Percentiles rank a stretch among this genome's conserved stretches.
These are phyloP conservation scores for Cryptosporidium baileyi DNA, from an alignment of 169 alveolate genomes.

Conservation along the genomic window DNA sequence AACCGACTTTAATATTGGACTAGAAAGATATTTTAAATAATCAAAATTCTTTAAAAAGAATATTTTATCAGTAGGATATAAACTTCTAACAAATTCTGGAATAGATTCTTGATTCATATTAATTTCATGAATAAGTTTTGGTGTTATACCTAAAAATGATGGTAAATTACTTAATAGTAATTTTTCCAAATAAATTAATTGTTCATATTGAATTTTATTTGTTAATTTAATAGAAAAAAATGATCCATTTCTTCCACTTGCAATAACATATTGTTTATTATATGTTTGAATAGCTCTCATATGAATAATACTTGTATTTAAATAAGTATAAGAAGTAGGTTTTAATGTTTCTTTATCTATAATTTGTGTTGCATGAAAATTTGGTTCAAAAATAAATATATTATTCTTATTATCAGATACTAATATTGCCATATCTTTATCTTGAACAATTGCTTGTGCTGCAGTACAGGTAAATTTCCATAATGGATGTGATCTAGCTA, in stretches of 20 bases:
- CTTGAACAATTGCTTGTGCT: slow-evolving; percentile 46
- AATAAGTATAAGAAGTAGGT: slow-evolving; percentile 21
- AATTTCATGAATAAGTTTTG: neutral
- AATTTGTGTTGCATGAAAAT: slow-evolving; percentile 44
- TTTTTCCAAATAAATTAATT: neutral
- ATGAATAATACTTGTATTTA: slow-evolving; percentile 30
- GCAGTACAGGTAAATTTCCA: slow-evolving; percentile 70
- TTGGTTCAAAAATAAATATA: slow-evolving; percentile 24
- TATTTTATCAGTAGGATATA: slow-evolving; percentile 39
- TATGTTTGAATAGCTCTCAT: slow-evolving; percentile 33
- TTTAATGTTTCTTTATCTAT: slow-evolving; percentile 54
- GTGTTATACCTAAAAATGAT: slow-evolving; percentile 14
- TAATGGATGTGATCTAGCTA: slow-evolving; percentile 65
- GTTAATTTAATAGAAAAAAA: slow-evolving; percentile 5
- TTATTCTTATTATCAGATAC: slow-evolving; percentile 49
- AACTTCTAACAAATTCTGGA: slow-evolving; percentile 12
- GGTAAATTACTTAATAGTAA: slow-evolving; percentile 24
- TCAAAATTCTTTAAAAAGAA: neutral
- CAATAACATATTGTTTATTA: slow-evolving; percentile 4
- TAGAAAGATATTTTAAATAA: slow-evolving; percentile 27
- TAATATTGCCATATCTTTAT: slow-evolving; percentile 20
- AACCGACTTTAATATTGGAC: slow-evolving; percentile 23
- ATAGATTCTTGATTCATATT: neutral
- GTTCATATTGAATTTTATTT: neutral
- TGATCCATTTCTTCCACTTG: slow-evolving; percentile 64